Conservation (phyloP, 2,329 filamentous ascomycete genomes). For the Aspergillus vadensis region DNA sequence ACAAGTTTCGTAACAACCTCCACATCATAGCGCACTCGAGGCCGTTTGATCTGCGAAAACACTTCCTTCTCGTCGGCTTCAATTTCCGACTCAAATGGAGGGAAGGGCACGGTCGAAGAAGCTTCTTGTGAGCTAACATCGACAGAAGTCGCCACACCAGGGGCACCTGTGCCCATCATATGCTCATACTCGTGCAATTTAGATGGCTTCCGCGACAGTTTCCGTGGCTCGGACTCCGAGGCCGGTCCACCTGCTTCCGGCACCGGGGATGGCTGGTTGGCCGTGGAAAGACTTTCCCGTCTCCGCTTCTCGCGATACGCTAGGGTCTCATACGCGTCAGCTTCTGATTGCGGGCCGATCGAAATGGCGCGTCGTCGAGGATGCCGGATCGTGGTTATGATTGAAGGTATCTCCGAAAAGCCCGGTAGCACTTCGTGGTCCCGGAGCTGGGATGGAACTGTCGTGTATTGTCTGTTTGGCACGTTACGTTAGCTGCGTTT, state of each 20-base stretch:
- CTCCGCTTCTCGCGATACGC: slow-evolving; percentile 79
- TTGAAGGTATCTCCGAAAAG: slow-evolving; percentile 80
- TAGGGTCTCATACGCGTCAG: slow-evolving; percentile 92
- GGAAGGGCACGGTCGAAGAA: slow-evolving; percentile 27
- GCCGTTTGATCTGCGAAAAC: slow-evolving; percentile 80
- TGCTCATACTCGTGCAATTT: slow-evolving; percentile 67
- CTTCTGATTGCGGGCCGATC: slow-evolving; percentile 90
- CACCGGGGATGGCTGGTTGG: slow-evolving; percentile 27
- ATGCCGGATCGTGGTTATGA: slow-evolving; percentile 79
- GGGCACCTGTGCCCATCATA: slow-evolving; percentile 70
- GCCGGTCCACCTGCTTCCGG: slow-evolving; percentile 25
- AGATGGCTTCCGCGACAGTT: slow-evolving; percentile 48
- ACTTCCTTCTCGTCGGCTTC: slow-evolving; percentile 70
- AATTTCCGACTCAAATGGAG: slow-evolving; percentile 37
- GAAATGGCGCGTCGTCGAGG: slow-evolving; percentile 79
- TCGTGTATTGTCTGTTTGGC: slow-evolving; percentile 68
- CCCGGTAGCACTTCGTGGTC: slow-evolving; percentile 88
- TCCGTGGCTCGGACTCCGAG: slow-evolving; percentile 38
- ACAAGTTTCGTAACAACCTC: slow-evolving; percentile 96
- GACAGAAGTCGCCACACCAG: slow-evolving; percentile 34
- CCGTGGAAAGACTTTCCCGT: slow-evolving; percentile 59
- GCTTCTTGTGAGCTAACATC: slow-evolving; percentile 34
- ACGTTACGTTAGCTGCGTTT: background rate
- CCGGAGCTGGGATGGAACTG: slow-evolving; percentile 70
- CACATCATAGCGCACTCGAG: slow-evolving; percentile 93